Percentiles rank a stretch among this genome's conserved stretches.
These are phyloP conservation scores for Scheffersomyces lignicola DNA, from an alignment of 1,139 yeast species.

Conservation along the genomic window DNA sequence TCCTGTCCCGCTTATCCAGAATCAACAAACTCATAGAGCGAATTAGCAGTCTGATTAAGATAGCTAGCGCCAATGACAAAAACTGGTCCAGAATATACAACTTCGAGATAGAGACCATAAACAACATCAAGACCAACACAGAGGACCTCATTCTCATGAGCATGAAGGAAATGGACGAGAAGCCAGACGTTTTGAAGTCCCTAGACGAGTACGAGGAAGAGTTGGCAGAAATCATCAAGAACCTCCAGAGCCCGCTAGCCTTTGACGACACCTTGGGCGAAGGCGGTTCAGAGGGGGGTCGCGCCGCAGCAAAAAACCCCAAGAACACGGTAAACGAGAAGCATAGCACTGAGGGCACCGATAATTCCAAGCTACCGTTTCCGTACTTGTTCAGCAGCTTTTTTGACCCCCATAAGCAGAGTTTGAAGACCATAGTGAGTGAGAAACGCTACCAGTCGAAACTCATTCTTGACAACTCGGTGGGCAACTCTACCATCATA, in stretches of 20 bases:
- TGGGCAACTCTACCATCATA: slow-evolving; percentile 29
- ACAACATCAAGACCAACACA: slow-evolving; percentile 31
- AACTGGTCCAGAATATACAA: slow-evolving; percentile 36
- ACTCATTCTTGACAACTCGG: slow-evolving; percentile 21
- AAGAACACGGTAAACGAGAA: slow-evolving; percentile 1
- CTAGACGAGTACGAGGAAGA: slow-evolving; percentile 32
- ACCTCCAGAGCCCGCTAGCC: slow-evolving; percentile 35
- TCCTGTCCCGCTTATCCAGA: slow-evolving; percentile 32
- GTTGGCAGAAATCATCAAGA: slow-evolving; percentile 25
- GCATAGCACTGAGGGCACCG: slow-evolving; percentile 3
- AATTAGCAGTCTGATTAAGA: slow-evolving; percentile 27
- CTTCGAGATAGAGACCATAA: slow-evolving; percentile 36
- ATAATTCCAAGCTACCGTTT: slow-evolving; percentile 27
- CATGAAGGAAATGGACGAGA: slow-evolving; percentile 15
- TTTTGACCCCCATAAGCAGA: slow-evolving; percentile 24
- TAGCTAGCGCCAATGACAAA: slow-evolving; percentile 29
- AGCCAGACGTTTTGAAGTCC: slow-evolving; percentile 20
- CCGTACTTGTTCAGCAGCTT: slow-evolving; percentile 27
- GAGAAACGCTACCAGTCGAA: slow-evolving; percentile 33
- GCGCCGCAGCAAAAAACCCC: slow-evolving; percentile 6
- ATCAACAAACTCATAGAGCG: slow-evolving; percentile 29
- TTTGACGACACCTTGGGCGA: slow-evolving; percentile 26
- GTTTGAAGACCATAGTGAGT: slow-evolving; percentile 24
- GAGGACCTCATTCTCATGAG: slow-evolving; percentile 29
- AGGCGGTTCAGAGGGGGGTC: slow-evolving; percentile 1